Evolutionary conservation across 1,284 basidiomycete genomes (phyloP).

Genomic region (Sporisorium graminicola): DNA sequence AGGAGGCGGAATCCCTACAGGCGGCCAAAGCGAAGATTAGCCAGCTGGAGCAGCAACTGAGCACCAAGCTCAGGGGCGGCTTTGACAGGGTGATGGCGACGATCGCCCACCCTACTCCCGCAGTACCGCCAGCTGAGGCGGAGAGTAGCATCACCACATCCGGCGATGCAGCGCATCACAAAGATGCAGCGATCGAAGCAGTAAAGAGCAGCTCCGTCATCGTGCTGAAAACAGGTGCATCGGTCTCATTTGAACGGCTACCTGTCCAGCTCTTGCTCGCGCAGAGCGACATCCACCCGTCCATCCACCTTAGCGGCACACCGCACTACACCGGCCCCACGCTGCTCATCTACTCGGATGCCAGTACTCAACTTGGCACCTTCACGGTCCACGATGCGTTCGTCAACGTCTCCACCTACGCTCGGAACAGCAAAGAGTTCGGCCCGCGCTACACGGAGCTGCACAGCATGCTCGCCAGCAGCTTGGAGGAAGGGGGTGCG

Average conservation of each 20-base stretch:
- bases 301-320: slow-evolving; percentile 10
- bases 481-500: neutral
- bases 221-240: slow-evolving; percentile 36
- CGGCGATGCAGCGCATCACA: neutral
- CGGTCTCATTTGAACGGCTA: slow-evolving; percentile 35
- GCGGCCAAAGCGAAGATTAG: slow-evolving; percentile 14
- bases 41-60: slow-evolving; percentile 16
- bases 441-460: slow-evolving; percentile 21
- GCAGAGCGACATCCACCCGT: slow-evolving; percentile 2
- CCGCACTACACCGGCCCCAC: slow-evolving; percentile 10
- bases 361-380: neutral
- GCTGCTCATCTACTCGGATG: slow-evolving; percentile 38
- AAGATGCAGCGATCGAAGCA: neutral
- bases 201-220: slow-evolving; percentile 26
- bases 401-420: slow-evolving; percentile 30
- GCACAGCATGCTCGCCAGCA: slow-evolving; percentile 4
- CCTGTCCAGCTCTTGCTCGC: slow-evolving; percentile 35
- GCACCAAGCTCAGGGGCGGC: slow-evolving; percentile 2
- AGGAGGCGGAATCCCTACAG: slow-evolving; percentile 26
- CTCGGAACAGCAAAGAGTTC: slow-evolving; percentile 13
- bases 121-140: no score
- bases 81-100: slow-evolving; percentile 15
- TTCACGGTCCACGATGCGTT: slow-evolving; percentile 32
- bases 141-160: no score
- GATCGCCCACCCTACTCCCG: neutral